Evolutionary conservation across 257 asterid genomes (phyloP), one percentile per base, ranked within the genome.

Genomic region (Salvia splendens): DNA sequence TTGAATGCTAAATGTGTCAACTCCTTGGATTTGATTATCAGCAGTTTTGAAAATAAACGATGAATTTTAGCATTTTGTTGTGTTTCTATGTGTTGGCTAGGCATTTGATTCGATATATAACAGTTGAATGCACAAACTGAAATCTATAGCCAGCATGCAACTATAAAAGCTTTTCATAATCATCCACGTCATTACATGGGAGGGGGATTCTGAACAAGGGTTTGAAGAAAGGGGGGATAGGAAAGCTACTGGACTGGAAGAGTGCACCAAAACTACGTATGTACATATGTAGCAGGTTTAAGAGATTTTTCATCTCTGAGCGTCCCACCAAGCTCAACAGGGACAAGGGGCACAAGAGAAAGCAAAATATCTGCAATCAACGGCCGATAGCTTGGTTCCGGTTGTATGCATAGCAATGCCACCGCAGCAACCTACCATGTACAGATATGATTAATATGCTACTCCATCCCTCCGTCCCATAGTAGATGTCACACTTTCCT

Each of bases 381-480:
- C 11, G 96, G 96, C 0, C 96, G 86, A 69, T 89, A 89, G 75
- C 93, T 87, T 12, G 95, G 88, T 72, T 89, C 96, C 14, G 87
- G 84, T 77, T 89, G 96, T 43, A 89, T 78, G 15, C 95, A 89
- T 4, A 89, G 77, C 70, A 89, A 87, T 5, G 96, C 91, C 67
- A 89, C 90, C 45, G 95, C 96, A 56, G 95, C 96, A 14, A 87
- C 95, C 96, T 89, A 55, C 71, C 62, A 54, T 14, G 7, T 45
- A 24, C 30, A 24, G 30, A 24, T 24, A 24, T 16, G 51, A 46
- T 46, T 15, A 45, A 0, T 11, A 45, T 3, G 14, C 50, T 45
- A 5, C n/a, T n/a, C n/a, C n/a, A n/a, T n/a, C n/a, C n/a, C n/a
- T n/a, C n/a, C n/a, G n/a, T n/a, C n/a, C n/a, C n/a, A n/a, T n/a